These are phyloP conservation scores for Xylaria sp. DNA, from an alignment of 2,329 filamentous ascomycete species.

Conservation along the genomic window DNA sequence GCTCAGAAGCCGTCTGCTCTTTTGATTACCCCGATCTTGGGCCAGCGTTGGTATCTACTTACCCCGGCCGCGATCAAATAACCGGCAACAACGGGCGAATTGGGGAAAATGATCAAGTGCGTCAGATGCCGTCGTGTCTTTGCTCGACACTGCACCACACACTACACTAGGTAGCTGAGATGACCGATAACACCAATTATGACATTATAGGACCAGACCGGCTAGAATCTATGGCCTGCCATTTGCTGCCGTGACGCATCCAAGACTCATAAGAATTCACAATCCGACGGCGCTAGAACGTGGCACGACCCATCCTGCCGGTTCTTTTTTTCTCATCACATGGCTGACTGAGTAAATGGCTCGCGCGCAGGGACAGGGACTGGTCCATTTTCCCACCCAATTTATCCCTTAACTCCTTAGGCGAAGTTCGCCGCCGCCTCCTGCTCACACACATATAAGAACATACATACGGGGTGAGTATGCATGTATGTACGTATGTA, in stretches of 20 bases:
- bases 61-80: conserved; percentile 6
- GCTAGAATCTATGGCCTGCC: not conserved
- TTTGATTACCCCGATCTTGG: conserved; percentile 7
- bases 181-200: conserved; percentile 17
- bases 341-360: conserved; percentile 7
- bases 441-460: not conserved
- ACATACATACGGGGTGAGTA: too few relatives aligned
- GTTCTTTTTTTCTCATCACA: conserved; percentile 5
- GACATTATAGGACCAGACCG: conserved; percentile 7
- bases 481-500: too few relatives aligned
- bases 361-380: conserved; percentile 13
- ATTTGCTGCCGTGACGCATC: conserved; percentile 9
- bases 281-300: conserved; percentile 13
- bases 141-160: not conserved
- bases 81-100: conserved; percentile 10
- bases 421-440: conserved; percentile 6
- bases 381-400: not conserved
- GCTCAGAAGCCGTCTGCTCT: conserved; percentile 12
- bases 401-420: conserved; percentile 1
- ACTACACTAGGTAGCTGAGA: conserved; percentile 1
- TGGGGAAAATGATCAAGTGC: conserved; percentile 15
- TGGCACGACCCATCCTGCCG: conserved; percentile 21
- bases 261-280: conserved; percentile 2
- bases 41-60: not conserved
- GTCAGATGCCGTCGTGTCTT: conserved; percentile 10